These are phyloP conservation scores for Gyrodon lividus DNA, from an alignment of 768 basidiomycete species.

Conservation along the genomic window DNA sequence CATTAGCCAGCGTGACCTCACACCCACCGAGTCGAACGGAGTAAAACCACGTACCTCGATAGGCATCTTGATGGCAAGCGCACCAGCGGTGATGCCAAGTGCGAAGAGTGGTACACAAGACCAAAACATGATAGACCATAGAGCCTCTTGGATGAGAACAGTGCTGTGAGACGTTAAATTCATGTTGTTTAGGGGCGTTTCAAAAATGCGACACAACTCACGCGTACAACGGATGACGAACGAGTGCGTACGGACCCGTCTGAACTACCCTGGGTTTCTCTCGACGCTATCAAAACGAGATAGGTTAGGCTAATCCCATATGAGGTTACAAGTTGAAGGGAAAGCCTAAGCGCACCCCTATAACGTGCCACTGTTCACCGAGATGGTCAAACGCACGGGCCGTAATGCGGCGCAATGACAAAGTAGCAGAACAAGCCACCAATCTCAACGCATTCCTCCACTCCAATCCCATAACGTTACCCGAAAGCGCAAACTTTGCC, in stretches of 20 bases:
- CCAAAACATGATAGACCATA: no score
- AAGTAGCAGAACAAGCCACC: conserved; percentile 14
- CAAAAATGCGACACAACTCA: conserved; percentile 1
- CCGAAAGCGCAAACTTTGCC: conserved; percentile 11
- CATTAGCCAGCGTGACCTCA: no score
- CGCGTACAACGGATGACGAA: conserved; percentile 32
- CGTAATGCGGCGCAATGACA: not conserved
- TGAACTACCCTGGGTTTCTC: conserved; percentile 27
- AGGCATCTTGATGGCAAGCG: no score
- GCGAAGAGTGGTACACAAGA: no score
- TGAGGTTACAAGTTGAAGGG: not conserved
- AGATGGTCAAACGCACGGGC: conserved; percentile 4
- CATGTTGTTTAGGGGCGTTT: not conserved
- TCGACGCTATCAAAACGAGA: conserved; percentile 12
- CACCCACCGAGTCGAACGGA: no score
- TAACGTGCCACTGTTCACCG: conserved; percentile 21
- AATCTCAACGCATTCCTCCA: conserved; percentile 12
- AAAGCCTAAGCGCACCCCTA: conserved; percentile 17
- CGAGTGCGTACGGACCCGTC: conserved; percentile 29
- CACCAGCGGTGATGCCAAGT: no score
- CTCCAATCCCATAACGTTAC: conserved; percentile 7
- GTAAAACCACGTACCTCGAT: no score
- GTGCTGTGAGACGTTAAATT: not conserved
- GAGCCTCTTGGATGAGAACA: no score
- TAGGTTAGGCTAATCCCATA: not conserved